phyloP scores from a whole-genome alignment of 129 eudicot species.

The Pittosporum tobira region DNA sequence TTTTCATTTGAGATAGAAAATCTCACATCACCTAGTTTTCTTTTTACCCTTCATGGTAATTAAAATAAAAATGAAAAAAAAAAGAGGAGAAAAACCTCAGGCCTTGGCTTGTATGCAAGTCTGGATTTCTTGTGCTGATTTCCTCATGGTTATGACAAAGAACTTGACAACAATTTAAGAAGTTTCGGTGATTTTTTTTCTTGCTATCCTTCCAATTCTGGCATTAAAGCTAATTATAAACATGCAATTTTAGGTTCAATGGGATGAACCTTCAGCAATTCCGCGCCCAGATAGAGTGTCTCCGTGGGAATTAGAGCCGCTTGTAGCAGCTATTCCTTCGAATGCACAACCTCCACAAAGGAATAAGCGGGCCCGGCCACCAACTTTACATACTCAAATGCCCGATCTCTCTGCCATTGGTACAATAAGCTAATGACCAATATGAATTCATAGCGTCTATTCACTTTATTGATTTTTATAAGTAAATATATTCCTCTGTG shows the following conservation, averaged over 20 bases:
- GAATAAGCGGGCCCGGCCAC: slow-evolving; percentile 68
- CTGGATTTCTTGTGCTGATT: too few relatives aligned
- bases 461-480: neutral
- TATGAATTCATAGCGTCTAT: neutral
- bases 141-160: too few relatives aligned
- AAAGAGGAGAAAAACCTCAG: too few relatives aligned
- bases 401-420: slow-evolving; percentile 60
- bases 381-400: slow-evolving; percentile 41
- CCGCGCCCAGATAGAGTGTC: slow-evolving; percentile 88
- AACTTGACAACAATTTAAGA: too few relatives aligned
- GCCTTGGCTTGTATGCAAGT: too few relatives aligned
- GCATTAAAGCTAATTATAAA: neutral
- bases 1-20: neutral
- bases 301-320: slow-evolving; percentile 94
- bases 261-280: slow-evolving; percentile 96
- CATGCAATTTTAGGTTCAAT: slow-evolving; percentile 61
- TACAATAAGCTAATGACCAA: slow-evolving; percentile 21
- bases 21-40: neutral
- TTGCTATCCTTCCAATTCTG: too few relatives aligned
- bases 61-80: too few relatives aligned
- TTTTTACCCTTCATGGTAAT: neutral
- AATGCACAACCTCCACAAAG: slow-evolving; percentile 65
- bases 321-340: slow-evolving; percentile 54
- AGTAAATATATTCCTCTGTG: neutral
- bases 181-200: too few relatives aligned